phyloP scores from a whole-genome alignment of 352 stramenopile genomes.

The Thraustochytrium striatum region DNA sequence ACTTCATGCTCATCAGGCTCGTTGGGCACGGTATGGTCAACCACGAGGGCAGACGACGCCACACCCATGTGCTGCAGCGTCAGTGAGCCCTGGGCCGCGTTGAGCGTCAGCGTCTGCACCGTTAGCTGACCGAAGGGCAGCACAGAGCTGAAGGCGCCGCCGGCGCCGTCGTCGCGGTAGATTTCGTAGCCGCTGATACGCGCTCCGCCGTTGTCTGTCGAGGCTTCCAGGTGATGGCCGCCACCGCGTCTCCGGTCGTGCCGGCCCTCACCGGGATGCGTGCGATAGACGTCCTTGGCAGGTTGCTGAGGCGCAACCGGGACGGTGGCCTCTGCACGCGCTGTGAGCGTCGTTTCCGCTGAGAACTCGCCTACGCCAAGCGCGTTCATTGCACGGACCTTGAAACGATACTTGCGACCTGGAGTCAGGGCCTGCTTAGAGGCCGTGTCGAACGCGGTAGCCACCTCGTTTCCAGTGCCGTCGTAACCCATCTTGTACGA shows the following conservation, averaged over 20 bases:
- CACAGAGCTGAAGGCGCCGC: not conserved
- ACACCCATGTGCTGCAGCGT: not conserved
- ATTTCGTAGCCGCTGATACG: slow-evolving; percentile 83
- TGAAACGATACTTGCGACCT: slow-evolving; percentile 83
- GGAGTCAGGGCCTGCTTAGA: slow-evolving; percentile 80
- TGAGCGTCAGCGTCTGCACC: slow-evolving; percentile 1
- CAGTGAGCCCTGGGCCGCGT: not conserved
- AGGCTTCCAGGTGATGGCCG: no score
- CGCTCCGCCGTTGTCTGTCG: slow-evolving; percentile 81
- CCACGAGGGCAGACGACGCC: not conserved
- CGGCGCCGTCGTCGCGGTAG: slow-evolving; percentile 73
- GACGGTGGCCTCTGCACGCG: slow-evolving; percentile 73
- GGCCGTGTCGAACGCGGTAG: slow-evolving; percentile 66
- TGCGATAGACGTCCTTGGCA: slow-evolving; percentile 53
- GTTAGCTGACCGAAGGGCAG: slow-evolving; percentile 8
- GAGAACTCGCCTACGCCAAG: slow-evolving; percentile 84
- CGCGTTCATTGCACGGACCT: slow-evolving; percentile 82
- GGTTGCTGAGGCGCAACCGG: slow-evolving; percentile 66
- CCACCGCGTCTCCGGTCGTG: no score
- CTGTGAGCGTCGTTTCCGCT: slow-evolving; percentile 74
- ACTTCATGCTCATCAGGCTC: not conserved
- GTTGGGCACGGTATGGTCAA: not conserved
- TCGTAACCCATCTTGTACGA: slow-evolving; percentile 86
- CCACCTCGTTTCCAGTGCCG: slow-evolving; percentile 72
- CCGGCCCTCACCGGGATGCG: slow-evolving; percentile 48